Evolutionary conservation across 1,284 basidiomycete species (phyloP), one percentile per base, ranked within the genome.

Genomic region (Heterobasidion occidentale): DNA sequence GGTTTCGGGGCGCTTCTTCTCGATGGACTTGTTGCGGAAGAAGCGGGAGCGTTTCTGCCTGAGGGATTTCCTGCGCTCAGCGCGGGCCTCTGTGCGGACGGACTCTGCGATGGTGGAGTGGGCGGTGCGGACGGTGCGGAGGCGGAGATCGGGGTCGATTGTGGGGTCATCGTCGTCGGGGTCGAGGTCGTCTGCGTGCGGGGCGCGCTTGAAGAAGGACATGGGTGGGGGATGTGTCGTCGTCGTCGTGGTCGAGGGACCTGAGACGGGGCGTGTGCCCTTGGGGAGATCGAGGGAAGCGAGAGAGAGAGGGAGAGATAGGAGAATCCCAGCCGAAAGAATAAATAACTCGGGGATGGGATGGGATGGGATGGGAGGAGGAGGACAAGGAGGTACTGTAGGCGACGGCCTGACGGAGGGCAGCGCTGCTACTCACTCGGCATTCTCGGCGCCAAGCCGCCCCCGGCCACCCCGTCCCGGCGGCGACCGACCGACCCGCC

Each of bases 51-150:
- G 70, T 67, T 79, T 82, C 66, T 77, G 74, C 62, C 76, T 75
- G 48, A 76, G 70, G 44, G 84, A 79, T 71, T 82, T 79, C 61
- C 87, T 75, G 54, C 79, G 75, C 64, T 87, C 81, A 9, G 85
- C 83, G 54, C 86, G 78, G 60, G 84, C 79, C 67, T 96, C 93
- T 50, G 86, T 81, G 53, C 82, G 80, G 54, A 90, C 85, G 9
- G 88, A 90, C 72, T 94, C 92, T 62, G 90, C 89, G 61, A 96
- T 86, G 35, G 90, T 92, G 17, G 88, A 92, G 12, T 90, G 86
- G 1, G 94, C 93, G 1, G 94, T 96, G 62, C 88, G 84, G 19
- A 93, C 90, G 0, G 93, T 94, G 55, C 92, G 83, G 55, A 97
- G 77, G 36, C 90, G 85, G 8, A 94, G 78, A 64, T 92, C 85